A percentile compares a stretch with the other conserved stretches of the same genome.
These are phyloP conservation scores for Boletus rufocinnamomeus DNA, from an alignment of 768 basidiomycete species.

Conservation along the genomic window DNA sequence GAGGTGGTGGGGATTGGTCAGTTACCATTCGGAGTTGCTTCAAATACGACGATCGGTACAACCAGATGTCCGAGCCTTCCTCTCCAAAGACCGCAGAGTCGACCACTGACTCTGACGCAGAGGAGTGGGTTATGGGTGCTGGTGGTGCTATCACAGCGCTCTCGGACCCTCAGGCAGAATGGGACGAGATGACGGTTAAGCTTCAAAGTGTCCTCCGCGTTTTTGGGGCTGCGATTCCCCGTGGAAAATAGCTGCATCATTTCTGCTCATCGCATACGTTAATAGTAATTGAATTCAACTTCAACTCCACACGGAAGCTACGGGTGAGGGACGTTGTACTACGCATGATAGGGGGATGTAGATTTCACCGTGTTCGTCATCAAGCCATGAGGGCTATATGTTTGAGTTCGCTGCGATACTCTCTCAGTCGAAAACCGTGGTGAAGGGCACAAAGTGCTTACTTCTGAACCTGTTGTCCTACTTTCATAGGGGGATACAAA, in stretches of 20 bases:
- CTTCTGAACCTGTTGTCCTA: slow-evolving; percentile 88
- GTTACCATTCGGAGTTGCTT: slow-evolving; percentile 94
- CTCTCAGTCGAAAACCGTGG: slow-evolving; percentile 9
- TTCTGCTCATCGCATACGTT: not conserved
- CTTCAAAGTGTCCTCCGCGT: slow-evolving; percentile 72
- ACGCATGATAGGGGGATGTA: not conserved
- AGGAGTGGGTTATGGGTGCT: slow-evolving; percentile 81
- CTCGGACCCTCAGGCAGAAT: slow-evolving; percentile 81
- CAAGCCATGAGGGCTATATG: slow-evolving; percentile 80
- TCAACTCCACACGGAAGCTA: slow-evolving; percentile 19
- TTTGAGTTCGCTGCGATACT: slow-evolving; percentile 62
- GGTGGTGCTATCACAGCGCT: slow-evolving; percentile 97
- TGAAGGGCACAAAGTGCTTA: slow-evolving; percentile 37
- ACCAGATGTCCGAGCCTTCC: slow-evolving; percentile 13
- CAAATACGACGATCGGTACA: slow-evolving; percentile 54
- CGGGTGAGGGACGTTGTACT: not conserved
- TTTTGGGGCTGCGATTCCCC: slow-evolving; percentile 46
- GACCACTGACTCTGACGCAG: slow-evolving; percentile 25
- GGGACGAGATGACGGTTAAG: slow-evolving; percentile 95
- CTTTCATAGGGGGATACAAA: slow-evolving; percentile 74
- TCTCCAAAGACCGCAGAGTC: slow-evolving; percentile 12
- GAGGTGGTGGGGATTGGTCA: slow-evolving; percentile 89
- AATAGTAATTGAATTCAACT: slow-evolving; percentile 39
- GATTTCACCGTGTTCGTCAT: slow-evolving; percentile 18
- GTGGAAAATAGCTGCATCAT: slow-evolving; percentile 16